A percentile compares a stretch with the other conserved stretches of the same genome.
Conservation (phyloP, 2,329 filamentous ascomycete genomes). For the Diaporthe citrichinensis region DNA sequence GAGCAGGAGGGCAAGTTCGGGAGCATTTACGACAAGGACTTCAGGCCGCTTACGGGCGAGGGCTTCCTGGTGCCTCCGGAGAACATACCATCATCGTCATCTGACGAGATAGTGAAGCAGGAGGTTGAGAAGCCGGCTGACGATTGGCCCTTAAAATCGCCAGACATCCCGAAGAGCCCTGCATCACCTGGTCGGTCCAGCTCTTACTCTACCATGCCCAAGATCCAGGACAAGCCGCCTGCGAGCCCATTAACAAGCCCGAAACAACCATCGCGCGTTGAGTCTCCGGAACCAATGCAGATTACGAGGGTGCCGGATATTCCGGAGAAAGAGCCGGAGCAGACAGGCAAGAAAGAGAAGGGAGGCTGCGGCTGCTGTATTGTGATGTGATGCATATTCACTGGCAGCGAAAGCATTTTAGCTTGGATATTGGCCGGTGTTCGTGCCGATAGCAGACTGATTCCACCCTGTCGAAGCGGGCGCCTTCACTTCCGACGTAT, state of each 20-base stretch:
- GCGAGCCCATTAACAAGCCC: slow-evolving; percentile 61
- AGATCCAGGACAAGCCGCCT: slow-evolving; percentile 63
- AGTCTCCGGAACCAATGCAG: slow-evolving; percentile 46
- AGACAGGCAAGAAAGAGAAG: slow-evolving; percentile 68
- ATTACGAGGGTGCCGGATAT: slow-evolving; percentile 66
- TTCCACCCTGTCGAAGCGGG: not conserved
- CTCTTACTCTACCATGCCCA: slow-evolving; percentile 76
- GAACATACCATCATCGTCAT: slow-evolving; percentile 18
- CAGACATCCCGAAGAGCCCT: slow-evolving; percentile 62
- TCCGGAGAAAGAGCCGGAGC: slow-evolving; percentile 63
- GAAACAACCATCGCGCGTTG: slow-evolving; percentile 58
- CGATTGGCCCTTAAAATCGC: slow-evolving; percentile 73
- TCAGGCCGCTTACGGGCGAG: slow-evolving; percentile 84
- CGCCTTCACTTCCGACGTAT: not conserved
- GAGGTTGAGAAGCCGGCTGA: slow-evolving; percentile 51
- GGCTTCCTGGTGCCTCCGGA: slow-evolving; percentile 61
- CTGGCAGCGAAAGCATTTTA: not conserved
- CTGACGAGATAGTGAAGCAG: slow-evolving; percentile 50
- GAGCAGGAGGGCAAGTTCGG: slow-evolving; percentile 91
- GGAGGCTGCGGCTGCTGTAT: slow-evolving; percentile 79
- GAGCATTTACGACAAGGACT: slow-evolving; percentile 87
- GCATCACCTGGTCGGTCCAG: slow-evolving; percentile 59
- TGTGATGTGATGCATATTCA: slow-evolving; percentile 74
- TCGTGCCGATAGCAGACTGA: not conserved
- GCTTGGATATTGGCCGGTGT: not conserved